A percentile compares a stretch with the other conserved stretches of the same genome.
Evolutionary conservation across 108 stramenopile species (phyloP).

Genomic region (Parmales sp.): DNA sequence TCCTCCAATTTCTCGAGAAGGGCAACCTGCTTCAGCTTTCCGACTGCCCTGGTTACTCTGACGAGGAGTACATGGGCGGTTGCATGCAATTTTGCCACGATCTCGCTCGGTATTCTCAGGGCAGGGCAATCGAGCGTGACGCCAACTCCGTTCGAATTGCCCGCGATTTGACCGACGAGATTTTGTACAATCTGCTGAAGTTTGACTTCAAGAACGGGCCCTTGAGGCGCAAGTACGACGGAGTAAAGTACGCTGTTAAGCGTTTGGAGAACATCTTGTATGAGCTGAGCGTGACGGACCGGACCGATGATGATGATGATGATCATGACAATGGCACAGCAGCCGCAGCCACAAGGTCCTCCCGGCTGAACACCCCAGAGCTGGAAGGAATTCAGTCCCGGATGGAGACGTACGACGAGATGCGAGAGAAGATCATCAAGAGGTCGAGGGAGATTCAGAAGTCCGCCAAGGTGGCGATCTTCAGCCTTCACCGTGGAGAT

Average conservation of each 20-base stretch:
- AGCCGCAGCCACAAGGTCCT: slow-evolving; percentile 8
- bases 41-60: no score
- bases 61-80: slow-evolving; percentile 5
- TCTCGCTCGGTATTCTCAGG: slow-evolving; percentile 49
- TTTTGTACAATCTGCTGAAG: slow-evolving; percentile 53
- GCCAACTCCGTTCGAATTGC: slow-evolving; percentile 34
- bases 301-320: background rate
- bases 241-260: slow-evolving; percentile 62
- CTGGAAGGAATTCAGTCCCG: slow-evolving; percentile 50
- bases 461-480: slow-evolving; percentile 82
- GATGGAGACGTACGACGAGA: slow-evolving; percentile 64
- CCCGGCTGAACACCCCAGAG: slow-evolving; percentile 25
- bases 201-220: slow-evolving; percentile 90
- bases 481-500: slow-evolving; percentile 74
- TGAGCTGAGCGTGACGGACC: slow-evolving; percentile 56
- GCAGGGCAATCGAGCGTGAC: slow-evolving; percentile 45
- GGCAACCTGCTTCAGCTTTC: no score
- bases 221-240: slow-evolving; percentile 74
- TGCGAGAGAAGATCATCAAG: slow-evolving; percentile 79
- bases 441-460: slow-evolving; percentile 79
- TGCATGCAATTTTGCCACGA: slow-evolving; percentile 32
- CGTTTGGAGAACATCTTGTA: slow-evolving; percentile 73
- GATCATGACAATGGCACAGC: slow-evolving; percentile 13
- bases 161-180: slow-evolving; percentile 36
- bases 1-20: no score